A percentile compares a stretch with the other conserved stretches of the same genome.
These are phyloP conservation scores for Paraphaeosphaeria sporulosa DNA, from an alignment of 2,329 filamentous ascomycete species.

Conservation along the genomic window DNA sequence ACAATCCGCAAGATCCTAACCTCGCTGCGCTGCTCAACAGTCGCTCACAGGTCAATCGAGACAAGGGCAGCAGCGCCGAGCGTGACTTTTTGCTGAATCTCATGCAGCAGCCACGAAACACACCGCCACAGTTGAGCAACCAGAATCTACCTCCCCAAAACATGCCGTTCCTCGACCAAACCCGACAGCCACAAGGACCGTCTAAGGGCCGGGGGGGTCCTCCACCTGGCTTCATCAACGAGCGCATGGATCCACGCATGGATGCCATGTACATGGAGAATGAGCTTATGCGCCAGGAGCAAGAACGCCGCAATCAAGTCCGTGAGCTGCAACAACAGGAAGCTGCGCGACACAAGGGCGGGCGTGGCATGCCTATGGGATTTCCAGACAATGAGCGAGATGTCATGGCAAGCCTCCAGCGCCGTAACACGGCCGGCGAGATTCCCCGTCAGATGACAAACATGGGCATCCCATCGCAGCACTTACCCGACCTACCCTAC, in stretches of 20 bases:
- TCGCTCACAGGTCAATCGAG: constrained; percentile 48
- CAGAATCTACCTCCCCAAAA: constrained; percentile 47
- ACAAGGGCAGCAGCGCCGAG: constrained; percentile 64
- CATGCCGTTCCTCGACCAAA: constrained; percentile 44
- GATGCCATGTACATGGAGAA: constrained; percentile 29
- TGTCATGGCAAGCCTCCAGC: constrained; percentile 40
- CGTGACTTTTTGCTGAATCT: constrained; percentile 86
- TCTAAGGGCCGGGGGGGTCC: constrained; percentile 47
- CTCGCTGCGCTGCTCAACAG: constrained; percentile 47
- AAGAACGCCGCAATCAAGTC: constrained; percentile 40
- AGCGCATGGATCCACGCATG: constrained; percentile 36
- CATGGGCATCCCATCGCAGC: constrained; percentile 52
- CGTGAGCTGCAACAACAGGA: constrained; percentile 46
- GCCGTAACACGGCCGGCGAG: constrained; percentile 46
- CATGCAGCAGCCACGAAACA: constrained; percentile 68
- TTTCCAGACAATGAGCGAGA: constrained; percentile 45
- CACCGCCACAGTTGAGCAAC: constrained; percentile 43
- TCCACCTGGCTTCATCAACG: constrained; percentile 49
- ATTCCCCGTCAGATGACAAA: constrained; percentile 48
- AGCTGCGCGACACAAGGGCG: constrained; percentile 43
- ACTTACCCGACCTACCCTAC: constrained; percentile 44
- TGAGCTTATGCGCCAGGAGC: constrained; percentile 42
- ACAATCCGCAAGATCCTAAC: constrained; percentile 42
- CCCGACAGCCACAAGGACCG: constrained; percentile 42
- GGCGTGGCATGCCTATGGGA: constrained; percentile 41